These are phyloP conservation scores for Phyllachora maydis DNA, from an alignment of 2,329 filamentous ascomycete species.

Conservation along the genomic window DNA sequence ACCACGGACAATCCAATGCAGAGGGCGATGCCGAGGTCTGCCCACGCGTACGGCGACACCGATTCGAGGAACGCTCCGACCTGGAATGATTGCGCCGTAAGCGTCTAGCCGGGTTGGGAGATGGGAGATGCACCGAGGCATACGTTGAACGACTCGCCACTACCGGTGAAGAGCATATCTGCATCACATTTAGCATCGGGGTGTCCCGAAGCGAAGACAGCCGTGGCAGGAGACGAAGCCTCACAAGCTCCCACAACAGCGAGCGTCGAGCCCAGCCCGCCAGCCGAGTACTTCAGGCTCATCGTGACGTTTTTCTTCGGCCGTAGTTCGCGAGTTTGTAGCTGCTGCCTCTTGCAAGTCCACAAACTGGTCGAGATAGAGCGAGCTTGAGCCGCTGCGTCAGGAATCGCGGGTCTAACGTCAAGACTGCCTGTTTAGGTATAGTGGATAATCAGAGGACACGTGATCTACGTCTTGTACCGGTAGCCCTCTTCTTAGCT, in stretches of 20 bases:
- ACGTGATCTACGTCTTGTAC: too few species aligned
- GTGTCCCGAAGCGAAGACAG: too few species aligned
- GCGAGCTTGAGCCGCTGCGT: too few species aligned
- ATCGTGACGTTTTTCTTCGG: constrained; percentile 24
- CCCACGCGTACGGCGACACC: constrained; percentile 89
- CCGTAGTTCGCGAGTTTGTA: background rate
- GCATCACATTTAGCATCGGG: constrained; percentile 9
- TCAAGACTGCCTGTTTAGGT: too few species aligned
- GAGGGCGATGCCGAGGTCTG: constrained; percentile 69
- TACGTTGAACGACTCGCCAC: constrained; percentile 91
- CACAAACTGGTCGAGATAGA: too few species aligned
- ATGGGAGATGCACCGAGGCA: constrained; percentile 10
- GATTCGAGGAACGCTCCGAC: constrained; percentile 87
- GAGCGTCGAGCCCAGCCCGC: constrained; percentile 47
- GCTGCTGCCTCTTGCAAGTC: too few species aligned
- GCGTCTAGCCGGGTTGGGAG: too few species aligned
- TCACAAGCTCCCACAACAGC: constrained; percentile 61
- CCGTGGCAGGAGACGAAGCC: constrained; percentile 17
- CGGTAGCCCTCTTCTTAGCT: too few species aligned
- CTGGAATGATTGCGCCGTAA: constrained; percentile 22
- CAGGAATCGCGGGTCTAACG: too few species aligned
- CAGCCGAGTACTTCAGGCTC: constrained; percentile 52
- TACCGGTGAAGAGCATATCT: constrained; percentile 98
- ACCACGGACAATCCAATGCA: constrained; percentile 95
- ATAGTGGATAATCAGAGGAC: too few species aligned